Conservation (phyloP, 2,329 filamentous ascomycete species). For the Xylariaceae sp. region DNA sequence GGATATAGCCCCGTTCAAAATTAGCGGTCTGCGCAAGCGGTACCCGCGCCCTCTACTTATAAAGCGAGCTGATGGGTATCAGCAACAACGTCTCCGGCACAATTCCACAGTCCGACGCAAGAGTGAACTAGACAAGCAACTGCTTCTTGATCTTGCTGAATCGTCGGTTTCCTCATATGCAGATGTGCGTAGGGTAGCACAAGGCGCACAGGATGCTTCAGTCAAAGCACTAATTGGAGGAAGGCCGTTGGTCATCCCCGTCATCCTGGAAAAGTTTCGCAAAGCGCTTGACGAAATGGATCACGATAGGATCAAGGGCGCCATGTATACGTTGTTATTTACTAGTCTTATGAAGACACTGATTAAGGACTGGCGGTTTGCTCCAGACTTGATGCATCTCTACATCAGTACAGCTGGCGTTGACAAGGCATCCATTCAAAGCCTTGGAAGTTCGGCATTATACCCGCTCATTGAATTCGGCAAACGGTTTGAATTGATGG, state of each 20-base stretch:
- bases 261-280: conserved; percentile 74
- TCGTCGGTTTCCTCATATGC: conserved; percentile 90
- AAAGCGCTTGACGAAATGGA: conserved; percentile 75
- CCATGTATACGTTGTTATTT: conserved; percentile 84
- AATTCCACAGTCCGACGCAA: conserved; percentile 85
- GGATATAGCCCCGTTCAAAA: conserved; percentile 89
- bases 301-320: conserved; percentile 89
- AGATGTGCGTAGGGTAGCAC: conserved; percentile 90
- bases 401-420: conserved; percentile 88
- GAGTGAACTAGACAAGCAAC: conserved; percentile 79
- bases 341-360: conserved; percentile 85
- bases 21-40: conserved; percentile 84
- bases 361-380: conserved; percentile 89
- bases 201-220: conserved; percentile 87
- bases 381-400: conserved; percentile 79
- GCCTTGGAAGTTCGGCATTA: conserved; percentile 72
- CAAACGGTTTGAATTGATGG: conserved; percentile 79
- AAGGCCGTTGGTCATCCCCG: conserved; percentile 81
- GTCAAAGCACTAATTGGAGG: conserved; percentile 87
- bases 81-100: conserved; percentile 88
- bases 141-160: conserved; percentile 82
- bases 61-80: conserved; percentile 89
- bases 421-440: conserved; percentile 92
- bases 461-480: conserved; percentile 91
- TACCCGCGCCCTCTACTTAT: conserved; percentile 92